phyloP scores from a whole-genome alignment of 2,329 filamentous ascomycete species.

The Cladosporium sp. region DNA sequence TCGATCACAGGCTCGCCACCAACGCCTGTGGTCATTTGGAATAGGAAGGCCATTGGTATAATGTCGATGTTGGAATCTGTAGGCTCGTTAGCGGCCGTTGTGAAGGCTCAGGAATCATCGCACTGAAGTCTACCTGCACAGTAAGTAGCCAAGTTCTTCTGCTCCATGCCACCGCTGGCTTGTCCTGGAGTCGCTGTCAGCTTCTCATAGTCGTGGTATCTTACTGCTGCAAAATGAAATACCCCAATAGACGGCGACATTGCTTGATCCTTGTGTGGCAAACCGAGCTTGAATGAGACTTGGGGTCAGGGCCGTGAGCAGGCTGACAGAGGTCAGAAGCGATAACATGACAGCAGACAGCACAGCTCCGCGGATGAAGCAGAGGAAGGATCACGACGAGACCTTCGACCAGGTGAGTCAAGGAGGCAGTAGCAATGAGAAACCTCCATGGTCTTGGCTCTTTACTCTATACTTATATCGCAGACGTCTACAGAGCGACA shows the following conservation, averaged over 20 bases:
- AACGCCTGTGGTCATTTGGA: conserved; percentile 46
- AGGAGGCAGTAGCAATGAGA: not conserved
- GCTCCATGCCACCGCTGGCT: conserved; percentile 7
- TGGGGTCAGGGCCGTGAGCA: not conserved
- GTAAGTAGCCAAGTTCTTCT: conserved; percentile 6
- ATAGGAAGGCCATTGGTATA: conserved; percentile 59
- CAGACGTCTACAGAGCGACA: no score
- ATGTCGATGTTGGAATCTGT: conserved; percentile 49
- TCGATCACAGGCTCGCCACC: conserved; percentile 50
- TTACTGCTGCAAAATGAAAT: conserved; percentile 18
- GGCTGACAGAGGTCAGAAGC: not conserved
- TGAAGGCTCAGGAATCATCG: conserved; percentile 7
- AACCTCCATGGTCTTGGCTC: not conserved
- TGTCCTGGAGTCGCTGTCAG: not conserved
- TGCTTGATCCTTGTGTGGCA: conserved; percentile 26
- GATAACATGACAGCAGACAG: not conserved
- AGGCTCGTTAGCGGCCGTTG: conserved; percentile 19
- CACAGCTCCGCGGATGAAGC: no score
- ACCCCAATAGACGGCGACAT: conserved; percentile 65
- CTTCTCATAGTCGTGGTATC: conserved; percentile 18
- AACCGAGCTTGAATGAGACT: not conserved
- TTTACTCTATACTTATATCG: not conserved
- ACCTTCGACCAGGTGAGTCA: no score
- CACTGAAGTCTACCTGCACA: not conserved
- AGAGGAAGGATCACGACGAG: no score